A percentile compares a stretch with the other conserved stretches of the same genome.
Conservation (phyloP, 2,329 filamentous ascomycete species). For the Alternaria sp. region DNA sequence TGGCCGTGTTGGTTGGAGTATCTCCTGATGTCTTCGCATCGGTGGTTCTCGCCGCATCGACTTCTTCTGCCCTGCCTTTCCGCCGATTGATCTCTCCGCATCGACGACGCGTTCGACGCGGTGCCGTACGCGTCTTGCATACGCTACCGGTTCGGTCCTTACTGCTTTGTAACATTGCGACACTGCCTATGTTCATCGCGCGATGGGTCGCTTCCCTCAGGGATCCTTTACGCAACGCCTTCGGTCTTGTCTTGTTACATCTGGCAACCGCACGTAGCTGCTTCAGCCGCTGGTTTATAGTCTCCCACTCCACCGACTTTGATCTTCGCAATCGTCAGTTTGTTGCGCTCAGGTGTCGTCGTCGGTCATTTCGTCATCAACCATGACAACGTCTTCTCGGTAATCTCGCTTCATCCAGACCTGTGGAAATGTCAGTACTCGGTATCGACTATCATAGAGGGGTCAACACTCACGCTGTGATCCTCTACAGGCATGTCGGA, state of each 20-base stretch:
- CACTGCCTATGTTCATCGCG: too few species aligned
- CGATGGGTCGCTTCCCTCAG: too few species aligned
- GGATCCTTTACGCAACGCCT: not conserved
- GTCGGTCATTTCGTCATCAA: not conserved
- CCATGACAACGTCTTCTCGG: not conserved
- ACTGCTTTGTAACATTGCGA: not conserved
- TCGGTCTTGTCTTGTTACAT: not conserved
- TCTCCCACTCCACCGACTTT: not conserved
- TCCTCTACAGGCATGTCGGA: not conserved
- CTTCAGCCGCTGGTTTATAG: not conserved
- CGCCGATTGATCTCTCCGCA: not conserved
- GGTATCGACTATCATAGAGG: not conserved
- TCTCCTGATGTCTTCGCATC: too few species aligned
- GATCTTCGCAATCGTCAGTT: not conserved
- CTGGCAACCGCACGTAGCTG: not conserved
- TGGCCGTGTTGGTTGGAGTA: not conserved
- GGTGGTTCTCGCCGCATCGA: not conserved
- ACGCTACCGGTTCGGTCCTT: not conserved
- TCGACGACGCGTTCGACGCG: not conserved
- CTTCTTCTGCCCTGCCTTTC: not conserved
- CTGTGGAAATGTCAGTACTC: not conserved
- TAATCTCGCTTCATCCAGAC: not conserved
- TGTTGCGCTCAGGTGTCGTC: not conserved
- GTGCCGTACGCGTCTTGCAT: not conserved
- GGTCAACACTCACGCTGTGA: not conserved